Evolutionary conservation across 2,329 filamentous ascomycete species (phyloP), one percentile per base, ranked within the genome.

Genomic region (Diplodia intermedia): DNA sequence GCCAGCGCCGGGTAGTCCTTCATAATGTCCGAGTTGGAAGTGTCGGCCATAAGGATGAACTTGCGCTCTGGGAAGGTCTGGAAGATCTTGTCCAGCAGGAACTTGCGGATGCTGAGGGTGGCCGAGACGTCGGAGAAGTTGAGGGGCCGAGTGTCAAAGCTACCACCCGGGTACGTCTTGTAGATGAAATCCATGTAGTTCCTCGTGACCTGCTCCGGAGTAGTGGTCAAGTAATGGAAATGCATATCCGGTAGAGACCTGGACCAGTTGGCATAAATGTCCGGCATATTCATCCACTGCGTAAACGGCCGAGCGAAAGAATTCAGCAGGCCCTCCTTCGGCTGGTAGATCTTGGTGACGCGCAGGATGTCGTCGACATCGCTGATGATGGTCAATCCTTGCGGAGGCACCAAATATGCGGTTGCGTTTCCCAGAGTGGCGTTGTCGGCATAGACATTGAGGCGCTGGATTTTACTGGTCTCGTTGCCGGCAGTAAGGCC

Each of bases 151-250:
- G 90, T 92, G 73, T 94, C 91, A 75, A 93, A 93, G 52, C 88
- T 91, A 53, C 91, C 91, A 15, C 89, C 85, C 0, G 91, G 91
- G 75, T 94, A 94, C 7, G 86, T 92, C 74, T 87, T 86, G 82
- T 91, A 93, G 77, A 94, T 93, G 78, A 90, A 86, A 69, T 90
- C 85, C 90, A 93, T 92, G 80, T 94, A 94, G 71, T 89, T 90
- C 52, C 91, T 84, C 0, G 91, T 92, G 4, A 88, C 85, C 60
- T 92, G 90, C 78, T 92, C 91, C 0, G 91, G 91, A 0, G 91
- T 92, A 0, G 91, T 94, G 0, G 91, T 94, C 23, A 94, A 83
- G 79, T 94, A 94, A 79, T 93, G 91, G 82, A 93, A 94, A 76
- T 93, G 91, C 70, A 89, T 83, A 73, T 91, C 85, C 0, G 87